Conservation (phyloP, 352 stramenopile genomes). For the Phytopythium cucurbitacearum region DNA sequence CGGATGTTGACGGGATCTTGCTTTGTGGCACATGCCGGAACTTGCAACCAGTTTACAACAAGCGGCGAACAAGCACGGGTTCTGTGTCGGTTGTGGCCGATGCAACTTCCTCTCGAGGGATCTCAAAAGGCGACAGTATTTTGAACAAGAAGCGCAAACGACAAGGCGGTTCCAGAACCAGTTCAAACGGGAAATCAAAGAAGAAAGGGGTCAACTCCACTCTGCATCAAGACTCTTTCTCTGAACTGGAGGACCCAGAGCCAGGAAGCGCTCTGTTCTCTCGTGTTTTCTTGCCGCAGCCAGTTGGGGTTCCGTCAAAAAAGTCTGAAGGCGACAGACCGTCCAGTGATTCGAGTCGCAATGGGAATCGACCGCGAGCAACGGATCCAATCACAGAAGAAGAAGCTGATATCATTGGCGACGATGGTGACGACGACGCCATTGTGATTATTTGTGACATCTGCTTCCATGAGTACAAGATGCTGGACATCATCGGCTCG, state of each 20-base stretch:
- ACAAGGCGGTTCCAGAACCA: conserved; percentile 7
- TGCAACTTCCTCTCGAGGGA: too few relatives aligned
- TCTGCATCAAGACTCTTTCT: too few relatives aligned
- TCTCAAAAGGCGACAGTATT: too few relatives aligned
- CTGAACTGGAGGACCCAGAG: neutral
- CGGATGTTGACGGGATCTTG: conserved; percentile 19
- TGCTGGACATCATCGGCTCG: conserved; percentile 53
- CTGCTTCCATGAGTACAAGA: conserved; percentile 70
- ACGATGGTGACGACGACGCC: conserved; percentile 34
- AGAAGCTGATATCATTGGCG: conserved; percentile 32
- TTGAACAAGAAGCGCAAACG: conserved; percentile 29
- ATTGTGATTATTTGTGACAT: conserved; percentile 75
- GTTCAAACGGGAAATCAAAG: conserved; percentile 5
- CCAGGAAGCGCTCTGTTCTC: neutral
- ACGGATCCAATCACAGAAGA: conserved; percentile 37
- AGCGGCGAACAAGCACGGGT: neutral
- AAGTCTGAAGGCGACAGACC: neutral
- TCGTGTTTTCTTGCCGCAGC: conserved; percentile 18
- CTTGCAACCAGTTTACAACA: conserved; percentile 11
- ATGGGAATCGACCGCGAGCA: neutral
- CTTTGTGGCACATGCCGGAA: conserved; percentile 31
- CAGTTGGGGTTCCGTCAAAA: conserved; percentile 7
- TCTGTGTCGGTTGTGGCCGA: too few relatives aligned
- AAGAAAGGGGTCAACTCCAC: too few relatives aligned
- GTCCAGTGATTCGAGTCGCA: too few relatives aligned